phyloP scores from a whole-genome alignment of 148 eudicot species.

The Rhododendron mucronatum region DNA sequence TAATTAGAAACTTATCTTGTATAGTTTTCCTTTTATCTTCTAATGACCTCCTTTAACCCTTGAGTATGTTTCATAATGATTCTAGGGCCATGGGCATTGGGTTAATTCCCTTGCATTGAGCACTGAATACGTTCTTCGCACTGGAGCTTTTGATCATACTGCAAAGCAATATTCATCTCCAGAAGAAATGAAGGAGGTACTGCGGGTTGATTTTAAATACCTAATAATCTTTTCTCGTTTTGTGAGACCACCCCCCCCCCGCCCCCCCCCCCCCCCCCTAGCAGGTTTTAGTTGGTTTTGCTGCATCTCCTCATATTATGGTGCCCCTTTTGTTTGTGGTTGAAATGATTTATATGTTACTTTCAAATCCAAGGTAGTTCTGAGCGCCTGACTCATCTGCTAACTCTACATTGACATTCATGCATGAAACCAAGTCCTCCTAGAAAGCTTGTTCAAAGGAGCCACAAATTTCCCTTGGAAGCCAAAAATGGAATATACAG shows the following conservation, averaged over 20 bases:
- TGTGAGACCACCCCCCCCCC: not conserved
- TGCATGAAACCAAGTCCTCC: not conserved
- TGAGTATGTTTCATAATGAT: slow-evolving; percentile 3
- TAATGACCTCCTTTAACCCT: not conserved
- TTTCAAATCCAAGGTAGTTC: not conserved
- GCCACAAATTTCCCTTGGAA: not conserved
- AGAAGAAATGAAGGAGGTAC: slow-evolving; percentile 91
- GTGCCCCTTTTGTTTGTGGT: not conserved
- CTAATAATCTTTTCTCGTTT: not conserved
- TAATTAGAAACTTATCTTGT: not conserved
- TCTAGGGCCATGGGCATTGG: slow-evolving; percentile 96
- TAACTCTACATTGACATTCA: not conserved
- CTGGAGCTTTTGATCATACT: slow-evolving; percentile 94
- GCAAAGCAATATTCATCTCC: slow-evolving; percentile 71
- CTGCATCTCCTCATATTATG: not conserved
- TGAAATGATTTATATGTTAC: not conserved
- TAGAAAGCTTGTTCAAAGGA: not conserved
- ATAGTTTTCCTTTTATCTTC: not conserved
- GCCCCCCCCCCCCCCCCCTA: not conserved
- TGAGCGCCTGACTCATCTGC: not conserved
- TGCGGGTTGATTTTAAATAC: slow-evolving; percentile 6
- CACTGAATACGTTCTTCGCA: slow-evolving; percentile 92
- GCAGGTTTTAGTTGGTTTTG: not conserved
- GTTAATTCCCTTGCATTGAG: slow-evolving; percentile 93
- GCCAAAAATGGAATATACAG: not conserved